These are phyloP conservation scores for Guillardia theta DNA, from an alignment of 78 protist genomes.

Conservation along the genomic window DNA sequence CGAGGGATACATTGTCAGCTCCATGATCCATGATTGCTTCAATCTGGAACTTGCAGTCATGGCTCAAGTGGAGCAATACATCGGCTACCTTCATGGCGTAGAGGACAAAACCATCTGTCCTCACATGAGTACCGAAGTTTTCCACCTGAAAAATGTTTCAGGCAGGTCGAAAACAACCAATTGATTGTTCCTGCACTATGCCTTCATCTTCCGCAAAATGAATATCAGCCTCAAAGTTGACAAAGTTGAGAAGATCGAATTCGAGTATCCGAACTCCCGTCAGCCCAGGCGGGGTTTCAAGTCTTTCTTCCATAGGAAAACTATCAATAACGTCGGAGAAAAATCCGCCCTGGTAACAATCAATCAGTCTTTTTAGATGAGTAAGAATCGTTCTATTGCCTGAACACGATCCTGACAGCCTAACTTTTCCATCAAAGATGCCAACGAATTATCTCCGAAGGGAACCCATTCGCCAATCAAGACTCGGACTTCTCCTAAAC, in stretches of 20 bases:
- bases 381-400: background rate
- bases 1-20: background rate
- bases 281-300: background rate
- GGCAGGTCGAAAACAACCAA: too few species aligned
- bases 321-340: background rate
- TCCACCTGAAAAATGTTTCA: background rate
- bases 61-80: too few species aligned
- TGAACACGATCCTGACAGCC: conserved; percentile 19
- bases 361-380: background rate
- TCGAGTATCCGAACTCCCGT: background rate
- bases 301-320: background rate
- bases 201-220: conserved; percentile 1
- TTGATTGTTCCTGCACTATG: conserved; percentile 11
- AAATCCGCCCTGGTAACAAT: background rate
- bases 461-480: background rate
- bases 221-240: conserved; percentile 8
- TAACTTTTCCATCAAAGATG: background rate
- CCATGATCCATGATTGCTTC: conserved; percentile 4
- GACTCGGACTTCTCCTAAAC: background rate
- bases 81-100: background rate
- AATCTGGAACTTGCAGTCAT: too few species aligned
- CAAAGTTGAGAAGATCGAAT: background rate
- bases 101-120: background rate
- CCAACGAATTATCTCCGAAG: background rate
- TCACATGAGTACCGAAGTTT: background rate